Conservation (phyloP, 805 yeast species). For the Saccharomycopsis sp. region DNA sequence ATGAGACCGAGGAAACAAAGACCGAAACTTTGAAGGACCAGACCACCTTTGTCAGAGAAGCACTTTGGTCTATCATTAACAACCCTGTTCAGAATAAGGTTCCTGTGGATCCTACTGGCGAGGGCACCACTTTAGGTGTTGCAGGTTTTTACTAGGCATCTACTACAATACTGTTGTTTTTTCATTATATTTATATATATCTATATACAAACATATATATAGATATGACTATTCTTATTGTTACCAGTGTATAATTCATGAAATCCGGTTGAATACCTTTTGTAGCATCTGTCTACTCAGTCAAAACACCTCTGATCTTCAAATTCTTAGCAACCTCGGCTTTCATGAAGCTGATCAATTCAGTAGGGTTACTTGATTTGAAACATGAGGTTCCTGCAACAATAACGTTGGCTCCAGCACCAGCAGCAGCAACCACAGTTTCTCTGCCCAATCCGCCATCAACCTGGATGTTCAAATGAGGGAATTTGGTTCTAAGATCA, state of each 20-base stretch:
- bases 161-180: neutral
- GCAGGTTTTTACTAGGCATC: slow-evolving; percentile 43
- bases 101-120: slow-evolving; percentile 42
- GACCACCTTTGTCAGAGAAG: slow-evolving; percentile 43
- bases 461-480: slow-evolving; percentile 82
- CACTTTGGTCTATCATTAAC: slow-evolving; percentile 67
- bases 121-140: slow-evolving; percentile 82
- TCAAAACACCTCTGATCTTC: slow-evolving; percentile 36
- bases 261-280: neutral
- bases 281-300: neutral
- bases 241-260: neutral
- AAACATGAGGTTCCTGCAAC: slow-evolving; percentile 97
- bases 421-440: slow-evolving; percentile 83
- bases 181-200: slow-evolving; percentile 11
- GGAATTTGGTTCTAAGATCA: slow-evolving; percentile 62
- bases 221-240: no score
- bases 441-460: slow-evolving; percentile 93
- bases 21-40: slow-evolving; percentile 24
- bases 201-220: slow-evolving; percentile 19
- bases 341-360: slow-evolving; percentile 65
- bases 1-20: slow-evolving; percentile 24
- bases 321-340: slow-evolving; percentile 49
- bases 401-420: slow-evolving; percentile 95
- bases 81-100: slow-evolving; percentile 45
- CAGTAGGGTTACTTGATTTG: slow-evolving; percentile 72